phyloP scores from a whole-genome alignment of 352 stramenopile species.

The Thalassiosira delicatula region DNA sequence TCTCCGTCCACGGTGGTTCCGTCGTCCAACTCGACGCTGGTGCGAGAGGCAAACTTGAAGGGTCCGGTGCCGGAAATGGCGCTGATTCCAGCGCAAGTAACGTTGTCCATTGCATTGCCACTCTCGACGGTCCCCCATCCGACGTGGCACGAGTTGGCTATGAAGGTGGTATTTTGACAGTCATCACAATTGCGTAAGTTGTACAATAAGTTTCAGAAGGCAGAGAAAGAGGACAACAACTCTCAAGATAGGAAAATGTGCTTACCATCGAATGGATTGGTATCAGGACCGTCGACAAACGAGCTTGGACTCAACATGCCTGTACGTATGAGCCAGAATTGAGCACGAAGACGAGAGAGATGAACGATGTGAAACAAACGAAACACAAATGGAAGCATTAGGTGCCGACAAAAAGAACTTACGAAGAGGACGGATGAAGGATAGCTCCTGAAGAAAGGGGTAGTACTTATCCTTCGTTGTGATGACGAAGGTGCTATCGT shows the following conservation, averaged over 20 bases:
- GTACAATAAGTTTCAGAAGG: too few relatives aligned
- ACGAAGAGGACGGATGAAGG: constrained; percentile 71
- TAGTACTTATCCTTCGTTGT: constrained; percentile 57
- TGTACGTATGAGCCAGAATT: too few relatives aligned
- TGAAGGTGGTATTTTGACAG: background rate
- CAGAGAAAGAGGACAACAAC: too few relatives aligned
- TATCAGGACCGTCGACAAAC: constrained; percentile 42
- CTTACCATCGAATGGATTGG: constrained; percentile 39
- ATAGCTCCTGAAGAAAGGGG: constrained; percentile 76
- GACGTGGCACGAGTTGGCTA: constrained; percentile 64
- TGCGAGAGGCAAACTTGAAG: constrained; percentile 49
- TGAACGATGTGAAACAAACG: too few relatives aligned
- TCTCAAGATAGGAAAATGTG: background rate
- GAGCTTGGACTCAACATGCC: too few relatives aligned
- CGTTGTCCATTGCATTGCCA: constrained; percentile 36
- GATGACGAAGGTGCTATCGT: constrained; percentile 62
- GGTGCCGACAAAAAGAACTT: background rate
- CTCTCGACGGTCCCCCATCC: constrained; percentile 30
- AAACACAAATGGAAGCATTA: too few relatives aligned
- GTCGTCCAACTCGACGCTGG: constrained; percentile 16
- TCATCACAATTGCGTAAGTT: too few relatives aligned
- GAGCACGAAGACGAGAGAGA: background rate
- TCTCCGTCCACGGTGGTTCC: too few relatives aligned
- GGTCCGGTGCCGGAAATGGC: constrained; percentile 62
- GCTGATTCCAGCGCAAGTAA: constrained; percentile 51